phyloP scores from a whole-genome alignment of 768 basidiomycete genomes.

The Chiua virens region DNA sequence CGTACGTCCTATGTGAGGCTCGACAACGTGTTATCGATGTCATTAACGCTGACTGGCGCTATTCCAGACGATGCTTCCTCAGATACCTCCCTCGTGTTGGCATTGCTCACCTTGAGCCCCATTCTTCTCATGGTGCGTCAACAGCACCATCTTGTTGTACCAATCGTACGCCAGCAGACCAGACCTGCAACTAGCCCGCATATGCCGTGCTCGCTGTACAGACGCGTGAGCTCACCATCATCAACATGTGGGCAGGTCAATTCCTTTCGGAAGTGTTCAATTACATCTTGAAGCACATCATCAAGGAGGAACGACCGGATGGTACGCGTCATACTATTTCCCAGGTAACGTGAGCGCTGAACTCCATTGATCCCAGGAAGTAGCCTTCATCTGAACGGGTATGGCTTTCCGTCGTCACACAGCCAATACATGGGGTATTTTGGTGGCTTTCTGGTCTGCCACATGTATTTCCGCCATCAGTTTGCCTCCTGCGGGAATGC shows the following conservation, averaged over 20 bases:
- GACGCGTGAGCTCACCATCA: constrained; percentile 76
- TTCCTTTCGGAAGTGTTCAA: constrained; percentile 70
- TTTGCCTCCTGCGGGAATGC: constrained; percentile 54
- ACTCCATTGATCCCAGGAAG: constrained; percentile 10
- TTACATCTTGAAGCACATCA: constrained; percentile 59
- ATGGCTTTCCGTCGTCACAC: constrained; percentile 87
- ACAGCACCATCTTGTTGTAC: not conserved
- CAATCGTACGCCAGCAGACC: not conserved
- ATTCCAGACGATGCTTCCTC: constrained; percentile 62
- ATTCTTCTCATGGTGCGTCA: constrained; percentile 66
- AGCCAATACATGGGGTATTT: constrained; percentile 93
- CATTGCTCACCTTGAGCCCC: constrained; percentile 65
- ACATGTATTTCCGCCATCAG: constrained; percentile 68
- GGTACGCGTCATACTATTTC: constrained; percentile 39
- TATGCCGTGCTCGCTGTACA: constrained; percentile 75
- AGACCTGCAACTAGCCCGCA: constrained; percentile 52
- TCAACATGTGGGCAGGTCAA: constrained; percentile 85
- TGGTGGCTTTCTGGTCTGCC: constrained; percentile 70
- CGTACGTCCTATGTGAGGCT: constrained; percentile 62
- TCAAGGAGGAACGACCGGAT: constrained; percentile 69
- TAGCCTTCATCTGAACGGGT: constrained; percentile 49
- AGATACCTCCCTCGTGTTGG: constrained; percentile 52
- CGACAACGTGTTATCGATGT: not conserved
- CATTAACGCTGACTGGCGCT: not conserved
- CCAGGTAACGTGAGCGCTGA: not conserved